Evolutionary conservation across 176 grass and related monocot genomes (phyloP), one percentile per base, ranked within the genome.

Genomic region (Phragmites australis): DNA sequence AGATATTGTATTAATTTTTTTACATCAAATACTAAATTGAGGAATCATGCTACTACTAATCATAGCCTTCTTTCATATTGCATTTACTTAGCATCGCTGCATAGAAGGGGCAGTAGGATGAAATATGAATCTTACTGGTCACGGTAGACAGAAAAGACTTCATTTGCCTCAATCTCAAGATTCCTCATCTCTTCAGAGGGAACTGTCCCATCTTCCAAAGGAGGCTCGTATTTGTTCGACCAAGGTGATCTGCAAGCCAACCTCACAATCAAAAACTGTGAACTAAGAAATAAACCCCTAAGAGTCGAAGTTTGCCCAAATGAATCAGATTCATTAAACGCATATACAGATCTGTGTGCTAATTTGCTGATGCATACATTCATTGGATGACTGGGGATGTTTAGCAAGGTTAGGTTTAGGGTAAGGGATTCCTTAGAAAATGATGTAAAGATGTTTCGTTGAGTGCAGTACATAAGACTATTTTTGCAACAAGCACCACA

Each of bases 101-200:
- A 59, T 19, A 52, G 41, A 27, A 56, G 39, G 67, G 34, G 15
- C 7, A 79, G 51, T 51, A 52, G 67, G 69, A 77, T 71, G 32
- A 48, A 80, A 63, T 40, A 85, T 47, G 48, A 74, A 90, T 77
- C 87, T 85, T 92, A 99, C 93, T 99, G 97, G 77, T 99, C 93
- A 80, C 93, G 86, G 57, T 99, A 99, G 65, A 96, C 89, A 80
- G 89, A 57, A 82, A 96, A 99, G 68, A 99, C 79, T 56, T 96
- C 93, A 68, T 99, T 99, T 89, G 93, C 97, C 82, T 96, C 90
- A 29, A 96, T 43, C 70, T 99, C 97, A 65, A 99, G 93, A 82
- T 83, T 88, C 75, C 90, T 86, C 75, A 99, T 85, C 62, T 88
- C 84, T 32, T 79, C 54, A 10, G 90, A 95, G 13, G 93, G 97